Conservation (phyloP, 2,329 filamentous ascomycete genomes). For the Chrysoporthe cubensis region DNA sequence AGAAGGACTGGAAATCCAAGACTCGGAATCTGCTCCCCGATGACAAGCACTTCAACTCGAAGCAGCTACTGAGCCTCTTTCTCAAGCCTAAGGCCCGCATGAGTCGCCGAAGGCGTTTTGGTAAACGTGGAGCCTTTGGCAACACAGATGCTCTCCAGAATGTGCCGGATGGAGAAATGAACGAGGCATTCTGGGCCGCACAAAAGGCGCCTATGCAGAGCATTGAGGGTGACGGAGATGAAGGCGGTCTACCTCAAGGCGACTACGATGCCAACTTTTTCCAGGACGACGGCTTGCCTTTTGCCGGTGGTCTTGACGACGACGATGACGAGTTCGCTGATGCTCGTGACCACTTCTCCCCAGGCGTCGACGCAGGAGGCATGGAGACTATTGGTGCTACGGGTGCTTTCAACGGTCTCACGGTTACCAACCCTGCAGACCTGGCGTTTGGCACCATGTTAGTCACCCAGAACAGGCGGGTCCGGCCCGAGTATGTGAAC, state of each 20-base stretch:
- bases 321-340: constrained; percentile 77
- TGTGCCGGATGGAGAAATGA: constrained; percentile 75
- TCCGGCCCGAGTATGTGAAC: constrained; percentile 71
- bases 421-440: constrained; percentile 48
- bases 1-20: constrained; percentile 95
- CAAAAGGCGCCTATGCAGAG: constrained; percentile 59
- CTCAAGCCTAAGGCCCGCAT: constrained; percentile 91
- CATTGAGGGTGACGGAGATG: constrained; percentile 47
- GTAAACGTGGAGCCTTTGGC: constrained; percentile 51
- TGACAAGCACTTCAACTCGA: constrained; percentile 97
- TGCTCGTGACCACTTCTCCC: constrained; percentile 78
- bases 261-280: constrained; percentile 99
- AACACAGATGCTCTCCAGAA: constrained; percentile 48
- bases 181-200: constrained; percentile 93
- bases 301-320: constrained; percentile 70
- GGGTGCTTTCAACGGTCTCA: constrained; percentile 49
- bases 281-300: constrained; percentile 79
- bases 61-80: constrained; percentile 86
- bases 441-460: constrained; percentile 67
- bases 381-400: constrained; percentile 53
- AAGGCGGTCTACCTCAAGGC: constrained; percentile 64
- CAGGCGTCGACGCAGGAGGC: constrained; percentile 53
- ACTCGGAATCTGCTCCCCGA: constrained; percentile 91
- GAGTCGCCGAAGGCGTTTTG: constrained; percentile 64
- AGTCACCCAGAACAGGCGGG: constrained; percentile 65